A percentile compares a stretch with the other conserved stretches of the same genome.
Conservation (phyloP, 352 stramenopile species). For the Phytophthora pseudosyringae region DNA sequence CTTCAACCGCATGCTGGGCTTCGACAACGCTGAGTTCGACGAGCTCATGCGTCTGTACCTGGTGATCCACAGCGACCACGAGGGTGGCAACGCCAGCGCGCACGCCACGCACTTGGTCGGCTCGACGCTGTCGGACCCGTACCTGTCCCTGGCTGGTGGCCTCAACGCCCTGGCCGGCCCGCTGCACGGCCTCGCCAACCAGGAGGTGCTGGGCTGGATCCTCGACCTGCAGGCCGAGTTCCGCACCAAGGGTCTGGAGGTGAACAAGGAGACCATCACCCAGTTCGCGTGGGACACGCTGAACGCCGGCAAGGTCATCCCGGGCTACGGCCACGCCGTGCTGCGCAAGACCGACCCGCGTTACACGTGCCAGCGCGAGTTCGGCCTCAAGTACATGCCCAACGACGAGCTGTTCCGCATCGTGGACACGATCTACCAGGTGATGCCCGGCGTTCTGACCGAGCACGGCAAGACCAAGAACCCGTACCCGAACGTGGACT, state of each 20-base stretch:
- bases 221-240: conserved; percentile 97
- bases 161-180: conserved; percentile 98
- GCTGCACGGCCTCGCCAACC: conserved; percentile 98
- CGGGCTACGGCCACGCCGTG: conserved; percentile 98
- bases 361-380: conserved; percentile 99
- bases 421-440: conserved; percentile 99
- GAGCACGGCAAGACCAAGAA: conserved; percentile 99
- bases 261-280: conserved; percentile 99
- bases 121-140: conserved; percentile 97
- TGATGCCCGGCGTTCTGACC: conserved; percentile 98
- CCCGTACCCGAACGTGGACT: conserved; percentile 99
- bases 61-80: conserved; percentile 99
- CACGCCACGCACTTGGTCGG: conserved; percentile 99
- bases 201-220: conserved; percentile 97
- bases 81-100: conserved; percentile 98
- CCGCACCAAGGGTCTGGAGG: conserved; percentile 94
- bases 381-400: conserved; percentile 99
- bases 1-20: conserved; percentile 99
- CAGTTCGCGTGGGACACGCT: conserved; percentile 99
- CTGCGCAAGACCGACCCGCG: conserved; percentile 98
- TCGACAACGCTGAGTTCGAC: conserved; percentile 96
- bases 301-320: conserved; percentile 99
- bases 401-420: conserved; percentile 99
- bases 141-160: conserved; percentile 96
- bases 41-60: conserved; percentile 99